Evolutionary conservation across 176 grass and related monocot genomes (phyloP), one percentile per base, ranked within the genome.

Genomic region (Carex littledalei): DNA sequence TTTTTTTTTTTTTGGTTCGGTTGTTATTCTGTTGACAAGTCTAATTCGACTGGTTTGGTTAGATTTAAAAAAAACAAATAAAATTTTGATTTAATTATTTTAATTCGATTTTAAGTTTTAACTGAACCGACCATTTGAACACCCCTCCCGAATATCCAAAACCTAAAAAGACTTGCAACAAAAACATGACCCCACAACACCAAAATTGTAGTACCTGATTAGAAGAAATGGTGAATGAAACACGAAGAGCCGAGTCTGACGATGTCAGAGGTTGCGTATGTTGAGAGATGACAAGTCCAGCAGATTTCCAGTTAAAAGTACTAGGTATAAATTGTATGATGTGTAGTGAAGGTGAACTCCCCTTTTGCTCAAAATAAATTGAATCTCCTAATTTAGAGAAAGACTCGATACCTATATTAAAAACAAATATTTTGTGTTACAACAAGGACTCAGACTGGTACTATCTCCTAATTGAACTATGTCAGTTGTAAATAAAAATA

Each of bases 371-470:
- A 20, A 98, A 98, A 37, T 98, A 98, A 34, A 98, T 94, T 7
- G 95, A 94, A 89, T 98, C 88, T 49, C 93, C 93, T 57, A 98
- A 68, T 67, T 98, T 98, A 41, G 95, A 98, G 60, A 98, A 98
- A 3, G 95, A 98, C 8, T 95, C 96, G 58, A 98, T 94, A 50
- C 89, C 95, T 98, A 83, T 45, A 62, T 62, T 4, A 12, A 63
- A 34, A 81, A 13, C 22, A 0, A 8, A 45, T 43, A 43, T 12
- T 63, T 10, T 43, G 24, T 24, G 29, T 60, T 62, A 81, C 55
- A 81, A 61, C 15, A 71, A 50, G 41, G 41, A 74, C 17, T 39
- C 37, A 39, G 0, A 39, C 37, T 39, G 37, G 37, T 39, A 39
- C 37, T 39, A 39, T 39, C 37, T 39, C 37, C 37, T 39, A 39